Percentiles rank a stretch among this genome's conserved stretches.
phyloP scores from a whole-genome alignment of 441 rosid genomes.

The Pelargonium myrrhifolium region DNA sequence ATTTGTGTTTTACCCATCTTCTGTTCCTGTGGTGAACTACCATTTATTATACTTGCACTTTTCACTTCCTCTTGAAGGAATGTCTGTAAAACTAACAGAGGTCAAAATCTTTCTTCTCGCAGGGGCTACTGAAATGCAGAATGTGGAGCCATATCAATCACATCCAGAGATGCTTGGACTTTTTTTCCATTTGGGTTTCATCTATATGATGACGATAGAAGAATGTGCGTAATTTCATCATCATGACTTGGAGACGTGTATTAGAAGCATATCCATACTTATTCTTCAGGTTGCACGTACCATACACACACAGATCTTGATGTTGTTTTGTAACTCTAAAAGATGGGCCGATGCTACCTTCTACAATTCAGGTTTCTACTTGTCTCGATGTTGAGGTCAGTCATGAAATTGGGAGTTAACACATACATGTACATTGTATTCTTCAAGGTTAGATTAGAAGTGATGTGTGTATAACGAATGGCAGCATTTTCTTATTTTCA shows the following conservation, averaged over 20 bases:
- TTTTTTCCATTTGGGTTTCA: not conserved
- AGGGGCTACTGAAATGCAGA: not conserved
- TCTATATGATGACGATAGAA: no score
- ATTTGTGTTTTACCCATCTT: no score
- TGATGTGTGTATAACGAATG: slow-evolving; percentile 17
- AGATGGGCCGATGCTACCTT: slow-evolving; percentile 10
- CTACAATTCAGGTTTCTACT: slow-evolving; percentile 5
- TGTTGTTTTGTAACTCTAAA: slow-evolving; percentile 2
- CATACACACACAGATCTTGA: not conserved
- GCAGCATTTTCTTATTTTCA: not conserved
- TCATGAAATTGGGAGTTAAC: slow-evolving; percentile 13
- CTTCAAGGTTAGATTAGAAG: slow-evolving; percentile 22
- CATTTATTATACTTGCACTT: no score
- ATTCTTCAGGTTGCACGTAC: not conserved
- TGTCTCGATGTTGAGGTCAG: slow-evolving; percentile 4
- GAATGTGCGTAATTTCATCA: no score
- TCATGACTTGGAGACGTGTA: not conserved
- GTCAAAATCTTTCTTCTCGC: not conserved
- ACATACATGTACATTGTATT: slow-evolving; percentile 24
- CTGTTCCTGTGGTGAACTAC: no score
- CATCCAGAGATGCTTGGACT: not conserved
- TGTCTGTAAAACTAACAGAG: no score
- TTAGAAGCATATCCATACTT: not conserved
- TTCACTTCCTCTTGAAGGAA: no score
- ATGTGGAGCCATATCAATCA: not conserved